Conservation (phyloP, 2,329 filamentous ascomycete genomes). For the Fusarium luffae region DNA sequence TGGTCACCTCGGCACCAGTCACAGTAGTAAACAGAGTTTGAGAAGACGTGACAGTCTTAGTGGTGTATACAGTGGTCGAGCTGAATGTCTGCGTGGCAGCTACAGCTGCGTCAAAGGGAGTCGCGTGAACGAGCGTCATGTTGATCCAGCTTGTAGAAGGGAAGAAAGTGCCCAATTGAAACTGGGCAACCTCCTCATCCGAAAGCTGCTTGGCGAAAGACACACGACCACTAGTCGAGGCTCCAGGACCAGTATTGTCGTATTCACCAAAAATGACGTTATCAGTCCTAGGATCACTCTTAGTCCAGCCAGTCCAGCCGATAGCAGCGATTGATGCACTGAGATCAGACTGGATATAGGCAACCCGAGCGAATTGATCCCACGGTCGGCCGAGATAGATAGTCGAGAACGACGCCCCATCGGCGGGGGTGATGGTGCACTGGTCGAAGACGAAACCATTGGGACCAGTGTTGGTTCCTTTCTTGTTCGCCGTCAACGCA, state of each 20-base stretch:
- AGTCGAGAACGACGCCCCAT: conserved; percentile 38
- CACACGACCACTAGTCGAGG: conserved; percentile 32
- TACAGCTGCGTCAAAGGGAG: conserved; percentile 31
- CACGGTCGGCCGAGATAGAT: conserved; percentile 40
- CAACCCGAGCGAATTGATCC: conserved; percentile 40
- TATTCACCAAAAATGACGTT: conserved; percentile 39
- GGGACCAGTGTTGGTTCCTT: conserved; percentile 51
- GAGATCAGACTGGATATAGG: conserved; percentile 37
- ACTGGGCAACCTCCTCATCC: conserved; percentile 12
- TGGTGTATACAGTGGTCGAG: conserved; percentile 37
- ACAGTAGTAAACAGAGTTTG: conserved; percentile 33
- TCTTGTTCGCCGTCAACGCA: conserved; percentile 52
- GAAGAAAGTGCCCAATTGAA: conserved; percentile 37
- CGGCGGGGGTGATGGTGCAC: conserved; percentile 46
- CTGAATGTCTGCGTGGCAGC: conserved; percentile 14
- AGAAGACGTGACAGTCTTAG: conserved; percentile 26
- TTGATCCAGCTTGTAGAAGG: conserved; percentile 38
- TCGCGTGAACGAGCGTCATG: conserved; percentile 35
- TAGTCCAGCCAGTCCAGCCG: conserved; percentile 41
- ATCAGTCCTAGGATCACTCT: conserved; percentile 33
- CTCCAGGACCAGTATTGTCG: conserved; percentile 35
- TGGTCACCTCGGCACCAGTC: conserved; percentile 17
- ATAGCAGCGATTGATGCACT: conserved; percentile 15
- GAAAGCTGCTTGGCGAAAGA: conserved; percentile 37
- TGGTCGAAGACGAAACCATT: conserved; percentile 51